Evolutionary conservation across 2,329 filamentous ascomycete genomes (phyloP), one percentile per base, ranked within the genome.

Genomic region (Hymenoscyphus linearis): DNA sequence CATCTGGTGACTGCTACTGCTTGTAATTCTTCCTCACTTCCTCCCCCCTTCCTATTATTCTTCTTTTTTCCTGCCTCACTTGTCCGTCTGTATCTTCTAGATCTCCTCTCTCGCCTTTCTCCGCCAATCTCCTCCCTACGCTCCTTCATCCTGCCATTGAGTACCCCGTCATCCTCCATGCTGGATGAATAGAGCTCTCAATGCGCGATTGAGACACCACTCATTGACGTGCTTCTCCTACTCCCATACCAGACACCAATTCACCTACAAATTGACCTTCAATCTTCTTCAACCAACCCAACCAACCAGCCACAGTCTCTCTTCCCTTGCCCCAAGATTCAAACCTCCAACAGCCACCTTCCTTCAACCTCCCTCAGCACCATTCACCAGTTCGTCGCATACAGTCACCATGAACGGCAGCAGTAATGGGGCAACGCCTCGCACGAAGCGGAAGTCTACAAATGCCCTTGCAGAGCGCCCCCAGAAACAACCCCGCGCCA

Each of bases 391-490:
- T 36, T 13, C n/a, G 36, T n/a, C n/a, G 27, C 16, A 36, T 22
- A 27, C 25, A 25, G 26, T 60, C 7, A 68, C 52, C 35, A 70
- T 73, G 70, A 70, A 69, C 52, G 71, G 68, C 7, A 62, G 57
- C 31, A 70, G 71, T 61, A 68, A 67, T 34, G 63, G 66, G n/a
- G 25, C 66, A 34, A 65, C 40, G n/a, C 40, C 40, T 2, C 18
- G 70, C 55, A 58, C 66, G 16, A 74, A 74, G 63, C 66, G 72
- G 35, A 74, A 74, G 63, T 68, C 70, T 57, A 66, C 71, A 52
- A 66, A 63, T n/a, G 53, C 63, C 1, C 53, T 63, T 13, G 62
- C 64, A 4, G 71, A 71, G 56, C 65, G 71, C 57, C 72, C 72
- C 3, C 68, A 69, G 55, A 74, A 74, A 55, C 71, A 72, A 52